Conservation (phyloP, 83 land plant genomes). For the Larix sibirica region DNA sequence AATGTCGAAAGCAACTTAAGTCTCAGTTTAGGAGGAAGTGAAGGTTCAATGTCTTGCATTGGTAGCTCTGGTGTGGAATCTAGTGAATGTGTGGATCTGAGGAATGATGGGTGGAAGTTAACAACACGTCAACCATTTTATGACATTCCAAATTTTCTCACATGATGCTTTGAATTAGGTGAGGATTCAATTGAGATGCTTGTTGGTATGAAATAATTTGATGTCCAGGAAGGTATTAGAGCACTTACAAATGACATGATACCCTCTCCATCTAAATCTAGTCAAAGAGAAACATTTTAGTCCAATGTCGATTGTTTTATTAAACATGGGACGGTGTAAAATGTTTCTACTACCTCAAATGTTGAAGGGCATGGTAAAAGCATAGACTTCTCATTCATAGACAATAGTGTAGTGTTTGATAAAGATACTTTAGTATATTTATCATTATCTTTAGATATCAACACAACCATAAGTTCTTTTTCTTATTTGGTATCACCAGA, state of each 20-base stretch:
- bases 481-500: background rate
- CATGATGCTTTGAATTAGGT: background rate
- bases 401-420: background rate
- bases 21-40: too few species aligned
- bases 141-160: background rate
- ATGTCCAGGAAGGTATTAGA: background rate
- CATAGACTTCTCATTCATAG: background rate
- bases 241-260: background rate
- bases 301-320: background rate
- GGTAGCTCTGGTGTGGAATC: background rate
- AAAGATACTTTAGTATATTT: background rate
- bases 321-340: background rate
- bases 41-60: too few species aligned
- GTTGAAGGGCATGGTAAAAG: background rate
- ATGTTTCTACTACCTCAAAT: background rate
- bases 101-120: background rate
- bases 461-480: background rate
- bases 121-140: background rate
- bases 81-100: background rate
- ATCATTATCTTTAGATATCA: background rate
- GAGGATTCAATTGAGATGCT: background rate
- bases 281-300: background rate
- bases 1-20: background rate
- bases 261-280: background rate
- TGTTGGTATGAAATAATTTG: slow-evolving; percentile 6